A percentile compares a stretch with the other conserved stretches of the same genome.
phyloP scores from a whole-genome alignment of 2,329 filamentous ascomycete genomes.

The Aureobasidium vineae region DNA sequence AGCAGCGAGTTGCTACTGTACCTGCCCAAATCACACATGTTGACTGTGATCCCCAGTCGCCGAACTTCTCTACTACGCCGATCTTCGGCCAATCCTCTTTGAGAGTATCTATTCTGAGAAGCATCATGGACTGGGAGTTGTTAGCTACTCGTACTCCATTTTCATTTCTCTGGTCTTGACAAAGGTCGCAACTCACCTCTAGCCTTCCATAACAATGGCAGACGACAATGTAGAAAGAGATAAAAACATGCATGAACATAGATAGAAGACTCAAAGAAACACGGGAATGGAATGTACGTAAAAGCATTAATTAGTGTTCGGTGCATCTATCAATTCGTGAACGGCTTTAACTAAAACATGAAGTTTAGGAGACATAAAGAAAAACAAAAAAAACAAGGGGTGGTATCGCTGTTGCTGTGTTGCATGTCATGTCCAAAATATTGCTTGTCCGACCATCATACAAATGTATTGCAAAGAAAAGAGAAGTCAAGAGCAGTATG shows the following conservation, averaged over 20 bases:
- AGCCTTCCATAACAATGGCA: background rate
- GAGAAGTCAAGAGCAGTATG: background rate
- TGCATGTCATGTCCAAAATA: constrained; percentile 18
- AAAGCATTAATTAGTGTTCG: constrained; percentile 21
- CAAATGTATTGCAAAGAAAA: background rate
- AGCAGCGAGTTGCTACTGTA: background rate
- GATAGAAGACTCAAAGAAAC: background rate
- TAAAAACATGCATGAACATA: background rate
- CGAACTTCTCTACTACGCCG: background rate
- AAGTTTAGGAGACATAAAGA: background rate
- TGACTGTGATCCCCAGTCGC: background rate
- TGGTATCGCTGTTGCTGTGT: constrained; percentile 16
- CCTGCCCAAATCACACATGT: background rate
- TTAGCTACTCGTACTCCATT: background rate
- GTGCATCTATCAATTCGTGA: constrained; percentile 21
- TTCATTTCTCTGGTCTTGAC: background rate
- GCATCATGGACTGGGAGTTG: background rate
- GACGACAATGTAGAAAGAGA: background rate
- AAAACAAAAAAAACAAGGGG: background rate
- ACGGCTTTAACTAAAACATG: background rate
- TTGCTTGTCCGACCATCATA: constrained; percentile 15
- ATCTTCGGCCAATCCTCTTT: background rate
- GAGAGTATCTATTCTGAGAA: background rate
- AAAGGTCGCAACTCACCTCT: background rate
- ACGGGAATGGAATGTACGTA: background rate